A percentile compares a stretch with the other conserved stretches of the same genome.
Evolutionary conservation across 192 early-diverging fungal genomes (phyloP).

Genomic region (Glomus cerebriforme): DNA sequence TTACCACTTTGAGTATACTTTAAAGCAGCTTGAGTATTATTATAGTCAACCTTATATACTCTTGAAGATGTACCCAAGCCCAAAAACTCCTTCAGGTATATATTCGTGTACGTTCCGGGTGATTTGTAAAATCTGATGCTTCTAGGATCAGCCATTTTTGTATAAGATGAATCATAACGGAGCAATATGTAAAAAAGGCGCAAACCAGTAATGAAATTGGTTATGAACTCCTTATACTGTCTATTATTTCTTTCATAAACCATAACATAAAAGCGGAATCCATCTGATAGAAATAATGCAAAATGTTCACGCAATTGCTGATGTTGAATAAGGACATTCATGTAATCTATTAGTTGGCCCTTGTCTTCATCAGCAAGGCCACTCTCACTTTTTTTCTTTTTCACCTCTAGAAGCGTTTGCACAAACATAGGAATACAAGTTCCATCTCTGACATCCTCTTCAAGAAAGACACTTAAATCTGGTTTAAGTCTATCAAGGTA

Average conservation of each 20-base stretch:
- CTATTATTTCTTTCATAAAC: not conserved
- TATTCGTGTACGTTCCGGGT: not conserved
- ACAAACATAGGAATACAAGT: slow-evolving; percentile 11
- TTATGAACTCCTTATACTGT: slow-evolving; percentile 7
- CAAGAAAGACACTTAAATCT: not conserved
- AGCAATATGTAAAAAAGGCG: slow-evolving; percentile 10
- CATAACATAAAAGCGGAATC: slow-evolving; percentile 8
- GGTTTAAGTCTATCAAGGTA: slow-evolving; percentile 7
- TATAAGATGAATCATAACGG: not conserved
- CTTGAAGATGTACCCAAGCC: slow-evolving; percentile 4
- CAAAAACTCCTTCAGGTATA: not conserved
- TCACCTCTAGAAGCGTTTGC: slow-evolving; percentile 11
- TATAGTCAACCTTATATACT: slow-evolving; percentile 4
- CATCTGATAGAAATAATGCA: slow-evolving; percentile 20
- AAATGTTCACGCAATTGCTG: slow-evolving; percentile 4
- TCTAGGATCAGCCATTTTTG: slow-evolving; percentile 1
- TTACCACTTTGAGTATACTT: not conserved
- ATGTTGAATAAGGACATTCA: slow-evolving; percentile 14
- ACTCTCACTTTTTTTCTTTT: slow-evolving; percentile 10
- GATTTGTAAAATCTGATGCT: not conserved
- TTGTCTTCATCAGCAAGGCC: slow-evolving; percentile 10
- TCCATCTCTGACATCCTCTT: not conserved
- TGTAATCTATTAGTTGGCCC: slow-evolving; percentile 15
- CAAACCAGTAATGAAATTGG: slow-evolving; percentile 15
- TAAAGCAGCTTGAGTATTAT: not conserved